Evolutionary conservation across 2,329 filamentous ascomycete genomes (phyloP), one percentile per base, ranked within the genome.

Genomic region (Calonectria crousiana): DNA sequence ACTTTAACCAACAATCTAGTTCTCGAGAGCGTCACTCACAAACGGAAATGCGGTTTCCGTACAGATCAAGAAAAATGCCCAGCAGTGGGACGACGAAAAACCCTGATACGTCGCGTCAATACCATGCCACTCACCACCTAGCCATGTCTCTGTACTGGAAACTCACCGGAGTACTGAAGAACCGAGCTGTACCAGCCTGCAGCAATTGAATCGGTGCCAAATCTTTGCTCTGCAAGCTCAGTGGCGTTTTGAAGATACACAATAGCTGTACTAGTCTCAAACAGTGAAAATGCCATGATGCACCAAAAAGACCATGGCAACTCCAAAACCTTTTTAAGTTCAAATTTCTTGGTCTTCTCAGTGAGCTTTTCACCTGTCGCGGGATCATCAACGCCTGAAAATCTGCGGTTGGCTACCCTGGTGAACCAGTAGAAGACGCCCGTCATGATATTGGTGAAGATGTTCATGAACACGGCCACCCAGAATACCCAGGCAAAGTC

Each of bases 401-500:
- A 75, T 49, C 38, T 67, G 47, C 70, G 34, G 9, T 71, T 74
- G 2, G 72, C 44, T 18, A 75, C 60, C 53, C 73, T 75, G 20
- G 86, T 90, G 79, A 92, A 92, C 74, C 86, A 85, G 81, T 86
- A 91, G 80, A 92, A 92, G 4, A 84, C 79, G 0, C 85, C 73
- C 0, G 89, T 91, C 6, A 87, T 85, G 3, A 87, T 77, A 68
- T 92, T 92, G 18, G 90, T 92, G 77, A 92, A 92, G 4, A 92
- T 74, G 74, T 92, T 92, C 88, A 92, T 92, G 78, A 90, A 90
- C 0, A 92, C 90, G 0, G 88, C 87, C 1, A 88, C 87, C 90
- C 90, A 92, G 78, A 88, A 92, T 0, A 89, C 89, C 89, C 90
- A 92, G 38, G 87, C 87, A 69, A 92, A 92, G 80, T 92, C 85